Conservation (phyloP, 164 flowering plant species). For the Kingdonia uniflora region DNA sequence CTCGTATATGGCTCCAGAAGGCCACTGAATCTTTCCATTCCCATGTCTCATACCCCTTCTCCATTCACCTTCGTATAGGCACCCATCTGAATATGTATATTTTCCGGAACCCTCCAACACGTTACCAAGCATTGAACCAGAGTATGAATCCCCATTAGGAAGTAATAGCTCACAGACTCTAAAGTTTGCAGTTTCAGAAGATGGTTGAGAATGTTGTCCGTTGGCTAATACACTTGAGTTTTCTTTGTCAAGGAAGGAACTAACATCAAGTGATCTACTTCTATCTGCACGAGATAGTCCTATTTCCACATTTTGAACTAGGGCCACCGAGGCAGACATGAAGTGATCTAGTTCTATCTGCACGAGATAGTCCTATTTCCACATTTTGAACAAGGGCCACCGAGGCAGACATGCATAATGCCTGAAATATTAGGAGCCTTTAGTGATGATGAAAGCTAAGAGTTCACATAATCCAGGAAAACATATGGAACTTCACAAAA, state of each 20-base stretch:
- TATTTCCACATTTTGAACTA: slow-evolving; percentile 31
- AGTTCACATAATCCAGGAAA: no score
- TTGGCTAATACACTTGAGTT: slow-evolving; percentile 17
- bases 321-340: slow-evolving; percentile 55
- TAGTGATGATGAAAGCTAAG: no score
- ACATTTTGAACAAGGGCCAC: slow-evolving; percentile 44
- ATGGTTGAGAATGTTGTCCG: slow-evolving; percentile 35
- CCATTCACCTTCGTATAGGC: slow-evolving; percentile 87
- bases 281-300: slow-evolving; percentile 38
- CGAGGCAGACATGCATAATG: slow-evolving; percentile 93
- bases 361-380: slow-evolving; percentile 29
- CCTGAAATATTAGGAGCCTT: slow-evolving; percentile 6
- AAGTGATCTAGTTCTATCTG: slow-evolving; percentile 57
- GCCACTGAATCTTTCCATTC: slow-evolving; percentile 59
- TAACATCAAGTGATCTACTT: slow-evolving; percentile 48
- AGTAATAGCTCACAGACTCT: slow-evolving; percentile 62
- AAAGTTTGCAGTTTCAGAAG: slow-evolving; percentile 38
- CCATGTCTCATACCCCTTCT: slow-evolving; percentile 86
- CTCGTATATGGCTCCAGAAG: slow-evolving; percentile 75
- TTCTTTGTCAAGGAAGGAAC: slow-evolving; percentile 23
- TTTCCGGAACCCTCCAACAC: slow-evolving; percentile 77
- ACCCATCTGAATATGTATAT: slow-evolving; percentile 83
- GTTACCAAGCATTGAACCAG: slow-evolving; percentile 67
- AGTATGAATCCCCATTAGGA: slow-evolving; percentile 64
- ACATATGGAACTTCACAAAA: no score